Evolutionary conservation across 2,329 filamentous ascomycete species (phyloP).

Genomic region (Phialocephala sp.): DNA sequence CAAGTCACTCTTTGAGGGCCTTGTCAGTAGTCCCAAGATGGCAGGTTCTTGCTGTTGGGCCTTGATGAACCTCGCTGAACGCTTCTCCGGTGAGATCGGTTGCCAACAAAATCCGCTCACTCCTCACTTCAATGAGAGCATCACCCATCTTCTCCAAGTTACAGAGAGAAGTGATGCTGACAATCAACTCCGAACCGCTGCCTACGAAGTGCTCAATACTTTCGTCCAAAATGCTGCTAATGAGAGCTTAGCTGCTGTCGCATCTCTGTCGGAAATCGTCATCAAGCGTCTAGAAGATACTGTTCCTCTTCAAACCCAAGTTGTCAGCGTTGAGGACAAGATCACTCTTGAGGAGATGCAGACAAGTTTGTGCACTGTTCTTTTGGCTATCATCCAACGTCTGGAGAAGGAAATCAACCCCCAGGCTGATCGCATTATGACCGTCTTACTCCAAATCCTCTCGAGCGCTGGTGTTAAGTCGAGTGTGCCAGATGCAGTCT

Average conservation of each 20-base stretch:
- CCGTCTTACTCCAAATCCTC: slow-evolving; percentile 81
- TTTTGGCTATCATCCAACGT: slow-evolving; percentile 89
- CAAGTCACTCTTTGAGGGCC: slow-evolving; percentile 84
- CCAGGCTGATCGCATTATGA: slow-evolving; percentile 93
- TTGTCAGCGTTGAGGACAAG: slow-evolving; percentile 95
- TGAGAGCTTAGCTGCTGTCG: slow-evolving; percentile 82
- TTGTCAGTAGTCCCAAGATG: slow-evolving; percentile 94
- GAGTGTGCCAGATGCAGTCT: slow-evolving; percentile 91
- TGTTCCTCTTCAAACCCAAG: slow-evolving; percentile 85
- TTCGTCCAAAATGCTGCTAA: slow-evolving; percentile 91
- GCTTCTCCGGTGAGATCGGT: slow-evolving; percentile 87
- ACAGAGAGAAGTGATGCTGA: slow-evolving; percentile 85
- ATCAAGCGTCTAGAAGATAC: slow-evolving; percentile 92
- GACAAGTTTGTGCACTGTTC: slow-evolving; percentile 88
- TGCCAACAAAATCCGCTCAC: slow-evolving; percentile 82
- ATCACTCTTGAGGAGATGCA: slow-evolving; percentile 98
- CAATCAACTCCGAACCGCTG: slow-evolving; percentile 88
- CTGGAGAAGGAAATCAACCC: slow-evolving; percentile 90
- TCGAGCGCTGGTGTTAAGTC: slow-evolving; percentile 81
- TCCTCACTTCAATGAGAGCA: slow-evolving; percentile 90
- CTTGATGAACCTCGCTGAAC: slow-evolving; percentile 95
- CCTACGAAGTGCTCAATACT: slow-evolving; percentile 94
- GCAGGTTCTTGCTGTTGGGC: slow-evolving; percentile 99
- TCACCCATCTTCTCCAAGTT: slow-evolving; percentile 82
- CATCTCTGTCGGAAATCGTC: slow-evolving; percentile 83